phyloP scores from a whole-genome alignment of 176 grass and related monocot species.

The Zea luxurians region DNA sequence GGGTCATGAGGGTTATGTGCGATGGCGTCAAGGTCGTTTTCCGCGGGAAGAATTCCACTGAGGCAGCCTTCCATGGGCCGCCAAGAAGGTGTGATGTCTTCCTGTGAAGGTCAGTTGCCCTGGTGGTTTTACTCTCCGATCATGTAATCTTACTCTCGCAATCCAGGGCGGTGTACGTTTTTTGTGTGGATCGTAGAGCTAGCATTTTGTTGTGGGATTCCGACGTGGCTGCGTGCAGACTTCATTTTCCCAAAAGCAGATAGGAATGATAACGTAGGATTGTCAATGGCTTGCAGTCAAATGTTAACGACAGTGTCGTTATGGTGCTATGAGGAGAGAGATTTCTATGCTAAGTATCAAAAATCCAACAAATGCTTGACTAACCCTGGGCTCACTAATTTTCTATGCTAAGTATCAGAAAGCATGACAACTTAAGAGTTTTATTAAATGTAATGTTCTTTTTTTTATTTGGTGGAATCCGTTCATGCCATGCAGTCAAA shows the following conservation, averaged over 20 bases:
- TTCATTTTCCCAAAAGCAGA: too few species aligned
- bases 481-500: too few species aligned
- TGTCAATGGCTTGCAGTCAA: too few species aligned
- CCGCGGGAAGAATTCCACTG: conserved; percentile 48
- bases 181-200: neutral
- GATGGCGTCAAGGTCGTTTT: conserved; percentile 59
- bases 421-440: neutral
- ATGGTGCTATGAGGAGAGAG: neutral
- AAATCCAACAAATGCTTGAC: neutral
- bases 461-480: neutral
- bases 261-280: too few species aligned
- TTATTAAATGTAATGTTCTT: neutral
- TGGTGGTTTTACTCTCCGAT: neutral
- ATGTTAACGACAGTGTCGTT: too few species aligned
- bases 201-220: neutral
- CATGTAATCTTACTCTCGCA: neutral
- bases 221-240: too few species aligned
- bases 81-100: conserved; percentile 53
- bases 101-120: conserved; percentile 54
- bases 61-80: conserved; percentile 42
- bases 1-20: conserved; percentile 65
- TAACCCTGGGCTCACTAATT: neutral
- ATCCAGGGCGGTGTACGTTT: neutral
- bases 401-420: neutral
- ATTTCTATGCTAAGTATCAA: neutral